Percentiles rank a stretch among this genome's conserved stretches.
phyloP scores from a whole-genome alignment of 2,329 filamentous ascomycete genomes.

The Cercospora zeina region DNA sequence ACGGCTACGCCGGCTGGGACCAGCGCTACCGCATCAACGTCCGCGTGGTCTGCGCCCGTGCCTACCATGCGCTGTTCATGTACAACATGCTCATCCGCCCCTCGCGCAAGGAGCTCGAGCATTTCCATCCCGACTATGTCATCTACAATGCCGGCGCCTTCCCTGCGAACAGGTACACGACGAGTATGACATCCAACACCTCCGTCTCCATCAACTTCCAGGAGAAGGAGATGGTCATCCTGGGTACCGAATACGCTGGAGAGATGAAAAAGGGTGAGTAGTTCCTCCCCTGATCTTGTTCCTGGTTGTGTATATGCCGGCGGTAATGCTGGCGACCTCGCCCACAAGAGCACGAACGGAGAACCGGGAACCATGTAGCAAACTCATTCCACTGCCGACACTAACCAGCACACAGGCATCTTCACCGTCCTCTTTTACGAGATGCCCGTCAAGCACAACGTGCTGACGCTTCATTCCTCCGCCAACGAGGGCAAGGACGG shows the following conservation, averaged over 20 bases:
- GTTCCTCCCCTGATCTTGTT: background rate
- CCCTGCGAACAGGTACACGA: slow-evolving; percentile 96
- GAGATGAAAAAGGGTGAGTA: slow-evolving; percentile 37
- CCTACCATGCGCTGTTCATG: slow-evolving; percentile 99
- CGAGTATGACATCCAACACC: slow-evolving; percentile 97
- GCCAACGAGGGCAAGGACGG: slow-evolving; percentile 94
- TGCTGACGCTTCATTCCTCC: slow-evolving; percentile 95
- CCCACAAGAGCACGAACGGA: too few relatives aligned
- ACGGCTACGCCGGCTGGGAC: slow-evolving; percentile 97
- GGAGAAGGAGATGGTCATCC: slow-evolving; percentile 99
- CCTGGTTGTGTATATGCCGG: slow-evolving; percentile 47
- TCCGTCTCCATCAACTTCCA: slow-evolving; percentile 99
- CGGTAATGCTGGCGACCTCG: too few relatives aligned
- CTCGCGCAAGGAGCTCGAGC: slow-evolving; percentile 82
- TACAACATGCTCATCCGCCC: slow-evolving; percentile 99
- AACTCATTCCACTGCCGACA: too few relatives aligned
- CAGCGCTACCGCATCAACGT: slow-evolving; percentile 97
- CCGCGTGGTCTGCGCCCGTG: slow-evolving; percentile 95
- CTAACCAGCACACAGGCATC: slow-evolving; percentile 53
- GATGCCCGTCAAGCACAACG: slow-evolving; percentile 99
- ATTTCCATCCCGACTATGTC: slow-evolving; percentile 98
- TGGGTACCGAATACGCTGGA: slow-evolving; percentile 90
- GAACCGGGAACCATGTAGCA: too few relatives aligned
- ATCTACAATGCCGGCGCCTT: slow-evolving; percentile 99
- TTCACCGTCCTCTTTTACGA: slow-evolving; percentile 99